A percentile compares a stretch with the other conserved stretches of the same genome.
These are phyloP conservation scores for Crinitomyces ghanaensis DNA, from an alignment of 805 yeast species.

Conservation along the genomic window DNA sequence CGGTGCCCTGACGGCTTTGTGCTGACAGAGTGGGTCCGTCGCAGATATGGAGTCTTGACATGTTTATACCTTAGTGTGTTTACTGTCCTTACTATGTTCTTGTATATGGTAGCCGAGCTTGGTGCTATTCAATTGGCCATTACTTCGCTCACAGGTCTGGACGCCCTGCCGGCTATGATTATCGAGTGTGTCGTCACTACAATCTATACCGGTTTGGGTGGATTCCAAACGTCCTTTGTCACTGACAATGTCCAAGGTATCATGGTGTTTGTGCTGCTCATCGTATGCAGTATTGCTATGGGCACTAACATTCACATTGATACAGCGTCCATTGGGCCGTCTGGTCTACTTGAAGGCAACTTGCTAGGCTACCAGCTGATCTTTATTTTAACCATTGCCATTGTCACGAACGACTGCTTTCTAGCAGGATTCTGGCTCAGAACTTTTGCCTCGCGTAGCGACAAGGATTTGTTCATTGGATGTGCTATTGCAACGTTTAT, in stretches of 20 bases:
- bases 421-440: constrained; percentile 90
- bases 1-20: constrained; percentile 86
- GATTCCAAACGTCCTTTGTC: constrained; percentile 75
- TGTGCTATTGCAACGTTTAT: constrained; percentile 64
- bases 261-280: constrained; percentile 51
- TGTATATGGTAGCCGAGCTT: constrained; percentile 80
- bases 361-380: constrained; percentile 82
- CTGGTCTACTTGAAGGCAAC: constrained; percentile 53
- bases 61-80: constrained; percentile 68
- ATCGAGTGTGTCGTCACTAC: constrained; percentile 82
- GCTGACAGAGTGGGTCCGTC: constrained; percentile 88
- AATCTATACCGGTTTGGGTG: constrained; percentile 79
- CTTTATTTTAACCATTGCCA: constrained; percentile 75
- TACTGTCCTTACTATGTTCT: constrained; percentile 64
- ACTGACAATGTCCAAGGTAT: constrained; percentile 83
- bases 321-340: constrained; percentile 47
- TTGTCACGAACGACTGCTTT: constrained; percentile 81
- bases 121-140: constrained; percentile 71
- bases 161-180: constrained; percentile 70
- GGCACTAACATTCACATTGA: constrained; percentile 57
- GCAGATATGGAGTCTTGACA: constrained; percentile 61
- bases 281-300: constrained; percentile 68
- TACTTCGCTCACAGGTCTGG: constrained; percentile 62
- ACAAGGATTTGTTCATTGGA: constrained; percentile 66
- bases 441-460: constrained; percentile 76